Evolutionary conservation across 805 yeast species (phyloP), one percentile per base, ranked within the genome.

Genomic region (Metschnikowia orientalis): DNA sequence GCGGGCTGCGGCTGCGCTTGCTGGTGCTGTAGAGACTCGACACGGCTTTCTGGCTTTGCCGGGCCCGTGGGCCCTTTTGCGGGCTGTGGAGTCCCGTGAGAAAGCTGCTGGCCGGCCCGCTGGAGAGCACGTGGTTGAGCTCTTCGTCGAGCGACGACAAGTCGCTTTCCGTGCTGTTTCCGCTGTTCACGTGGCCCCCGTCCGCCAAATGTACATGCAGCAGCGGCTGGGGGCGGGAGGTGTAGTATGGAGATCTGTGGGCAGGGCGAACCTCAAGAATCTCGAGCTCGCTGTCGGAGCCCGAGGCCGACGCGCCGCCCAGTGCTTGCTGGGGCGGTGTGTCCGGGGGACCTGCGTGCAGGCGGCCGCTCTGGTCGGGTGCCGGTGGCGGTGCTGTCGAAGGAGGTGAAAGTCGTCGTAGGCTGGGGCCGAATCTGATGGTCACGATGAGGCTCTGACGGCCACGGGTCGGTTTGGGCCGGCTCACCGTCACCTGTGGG

Each of bases 231-330:
- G 16, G 21, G 6, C 32, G 26, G 15, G 32, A 20, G 13, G 14
- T 19, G 5, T 20, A 18, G 10, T 31, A 23, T 19, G 17, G 13
- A 23, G 21, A 20, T 19, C 26, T 19, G 14, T 18, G 18, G 13
- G 30, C 21, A 5, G 30, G 13, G 8, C 44, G 33, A 8, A 43
- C 46, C 23, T 45, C 48, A 7, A 43, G 23, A 6, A 45, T 45
- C 18, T 45, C 50, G n/a, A 45, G 23, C 14, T 45, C 50, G 21
- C 41, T 35, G 11, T 41, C 50, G 8, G 35, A 19, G 34, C 15
- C n/a, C 12, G 20, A 17, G 12, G 5, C 12, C 19, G 8, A 4
- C 4, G 28, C 12, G 12, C 16, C 20, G 12, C n/a, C 12, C 7
- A 4, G 20, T n/a, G 8, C 17, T 12, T 7, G 19, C 4, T 14